These are phyloP conservation scores for Centella asiatica DNA, from an alignment of 129 eudicot genomes.

Conservation along the genomic window DNA sequence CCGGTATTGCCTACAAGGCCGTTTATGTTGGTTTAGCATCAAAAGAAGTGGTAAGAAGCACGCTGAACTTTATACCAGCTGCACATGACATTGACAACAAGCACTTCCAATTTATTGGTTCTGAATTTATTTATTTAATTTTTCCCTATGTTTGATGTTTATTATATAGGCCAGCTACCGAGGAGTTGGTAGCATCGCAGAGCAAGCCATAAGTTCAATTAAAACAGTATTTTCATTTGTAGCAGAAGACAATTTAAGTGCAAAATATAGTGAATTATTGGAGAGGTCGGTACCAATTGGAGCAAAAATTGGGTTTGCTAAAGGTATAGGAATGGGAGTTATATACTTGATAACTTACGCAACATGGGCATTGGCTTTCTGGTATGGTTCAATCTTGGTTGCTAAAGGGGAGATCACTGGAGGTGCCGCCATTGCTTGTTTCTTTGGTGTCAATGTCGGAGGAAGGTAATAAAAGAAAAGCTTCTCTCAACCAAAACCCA, in stretches of 20 bases:
- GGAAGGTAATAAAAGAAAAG: too few relatives aligned
- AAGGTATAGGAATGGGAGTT: slow-evolving; percentile 93
- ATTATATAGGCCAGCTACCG: slow-evolving; percentile 61
- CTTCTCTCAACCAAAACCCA: too few relatives aligned
- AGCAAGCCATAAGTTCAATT: slow-evolving; percentile 88
- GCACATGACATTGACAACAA: too few relatives aligned
- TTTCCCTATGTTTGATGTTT: neutral
- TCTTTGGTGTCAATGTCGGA: slow-evolving; percentile 94
- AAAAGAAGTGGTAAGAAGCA: too few relatives aligned
- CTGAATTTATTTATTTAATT: too few relatives aligned
- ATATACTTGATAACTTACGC: slow-evolving; percentile 92
- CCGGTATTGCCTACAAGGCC: too few relatives aligned
- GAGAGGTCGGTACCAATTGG: slow-evolving; percentile 50
- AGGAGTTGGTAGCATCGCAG: slow-evolving; percentile 63
- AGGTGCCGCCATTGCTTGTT: slow-evolving; percentile 83
- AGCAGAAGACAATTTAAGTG: slow-evolving; percentile 70
- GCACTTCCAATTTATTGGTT: too few relatives aligned
- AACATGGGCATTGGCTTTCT: slow-evolving; percentile 98
- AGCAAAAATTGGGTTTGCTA: slow-evolving; percentile 90
- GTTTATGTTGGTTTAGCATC: too few relatives aligned
- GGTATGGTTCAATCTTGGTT: slow-evolving; percentile 94
- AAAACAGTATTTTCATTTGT: slow-evolving; percentile 92
- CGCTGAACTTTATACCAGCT: too few relatives aligned
- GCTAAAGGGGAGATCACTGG: slow-evolving; percentile 91
- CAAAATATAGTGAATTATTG: slow-evolving; percentile 37